phyloP scores from a whole-genome alignment of 352 stramenopile species.

The Pythium phragmitis region DNA sequence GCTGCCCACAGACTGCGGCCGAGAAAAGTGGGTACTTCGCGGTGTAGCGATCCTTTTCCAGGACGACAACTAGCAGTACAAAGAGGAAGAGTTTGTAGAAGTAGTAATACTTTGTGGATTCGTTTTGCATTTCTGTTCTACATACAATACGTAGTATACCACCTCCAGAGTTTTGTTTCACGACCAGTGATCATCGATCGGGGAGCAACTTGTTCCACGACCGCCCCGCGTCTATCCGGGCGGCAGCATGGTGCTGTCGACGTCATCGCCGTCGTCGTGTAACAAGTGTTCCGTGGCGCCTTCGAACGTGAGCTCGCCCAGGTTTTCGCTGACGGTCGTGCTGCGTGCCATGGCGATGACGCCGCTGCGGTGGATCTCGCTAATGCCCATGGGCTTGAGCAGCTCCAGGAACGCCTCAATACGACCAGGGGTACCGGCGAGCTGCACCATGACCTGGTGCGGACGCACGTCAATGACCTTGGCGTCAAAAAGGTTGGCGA shows the following conservation, averaged over 20 bases:
- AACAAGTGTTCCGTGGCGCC: slow-evolving; percentile 72
- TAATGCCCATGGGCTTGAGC: slow-evolving; percentile 80
- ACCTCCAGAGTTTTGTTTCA: no score
- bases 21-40: slow-evolving; percentile 94
- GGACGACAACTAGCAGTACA: slow-evolving; percentile 88
- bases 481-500: slow-evolving; percentile 82
- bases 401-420: slow-evolving; percentile 84
- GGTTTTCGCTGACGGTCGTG: slow-evolving; percentile 59
- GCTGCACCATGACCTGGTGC: slow-evolving; percentile 82
- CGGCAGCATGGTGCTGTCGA: slow-evolving; percentile 67
- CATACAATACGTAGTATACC: no score
- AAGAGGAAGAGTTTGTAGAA: background rate
- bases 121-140: no score
- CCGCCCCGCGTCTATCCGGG: slow-evolving; percentile 44
- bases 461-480: slow-evolving; percentile 86
- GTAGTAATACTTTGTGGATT: background rate
- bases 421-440: slow-evolving; percentile 68
- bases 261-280: slow-evolving; percentile 55
- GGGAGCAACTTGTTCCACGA: background rate
- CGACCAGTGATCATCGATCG: background rate
- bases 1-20: slow-evolving; percentile 88
- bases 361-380: slow-evolving; percentile 80
- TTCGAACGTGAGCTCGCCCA: slow-evolving; percentile 70
- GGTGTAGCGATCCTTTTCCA: slow-evolving; percentile 95
- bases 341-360: slow-evolving; percentile 85